A percentile compares a stretch with the other conserved stretches of the same genome.
Evolutionary conservation across 1,284 basidiomycete species (phyloP).

Genomic region (Gastroboletus turbinatus): DNA sequence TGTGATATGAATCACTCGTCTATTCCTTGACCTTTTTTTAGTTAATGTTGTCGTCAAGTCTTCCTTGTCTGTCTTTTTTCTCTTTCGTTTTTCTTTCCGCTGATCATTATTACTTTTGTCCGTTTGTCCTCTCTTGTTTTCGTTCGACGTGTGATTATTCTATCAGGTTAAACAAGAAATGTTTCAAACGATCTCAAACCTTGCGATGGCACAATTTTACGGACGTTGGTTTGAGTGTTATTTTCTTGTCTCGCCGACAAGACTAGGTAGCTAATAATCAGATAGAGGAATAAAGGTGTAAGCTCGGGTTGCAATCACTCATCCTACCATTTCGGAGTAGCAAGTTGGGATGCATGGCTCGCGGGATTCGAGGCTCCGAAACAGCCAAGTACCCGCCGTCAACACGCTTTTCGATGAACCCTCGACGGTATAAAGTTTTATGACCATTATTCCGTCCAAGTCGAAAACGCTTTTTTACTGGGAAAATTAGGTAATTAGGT

Average conservation of each 20-base stretch:
- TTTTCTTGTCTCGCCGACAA: not conserved
- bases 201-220: not conserved
- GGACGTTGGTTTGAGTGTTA: not conserved
- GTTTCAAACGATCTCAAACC: conserved; percentile 5
- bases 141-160: conserved; percentile 11
- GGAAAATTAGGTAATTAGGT: conserved; percentile 6
- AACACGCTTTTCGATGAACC: not conserved
- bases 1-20: conserved; percentile 12
- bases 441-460: not conserved
- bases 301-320: not conserved
- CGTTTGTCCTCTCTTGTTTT: not conserved
- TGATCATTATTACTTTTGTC: conserved; percentile 37
- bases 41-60: not conserved
- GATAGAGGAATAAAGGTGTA: conserved; percentile 13
- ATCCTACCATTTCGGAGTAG: not conserved
- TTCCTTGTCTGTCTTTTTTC: not conserved
- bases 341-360: not conserved
- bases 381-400: not conserved
- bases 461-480: not conserved
- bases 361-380: not conserved
- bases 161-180: conserved; percentile 12
- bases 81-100: conserved; percentile 3
- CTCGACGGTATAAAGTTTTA: conserved; percentile 23
- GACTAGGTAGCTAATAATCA: conserved; percentile 8
- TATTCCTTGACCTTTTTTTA: not conserved